Base-by-base conservation (phyloP, 2,329 filamentous ascomycete genomes). In the Epichloe festucae region DNA sequence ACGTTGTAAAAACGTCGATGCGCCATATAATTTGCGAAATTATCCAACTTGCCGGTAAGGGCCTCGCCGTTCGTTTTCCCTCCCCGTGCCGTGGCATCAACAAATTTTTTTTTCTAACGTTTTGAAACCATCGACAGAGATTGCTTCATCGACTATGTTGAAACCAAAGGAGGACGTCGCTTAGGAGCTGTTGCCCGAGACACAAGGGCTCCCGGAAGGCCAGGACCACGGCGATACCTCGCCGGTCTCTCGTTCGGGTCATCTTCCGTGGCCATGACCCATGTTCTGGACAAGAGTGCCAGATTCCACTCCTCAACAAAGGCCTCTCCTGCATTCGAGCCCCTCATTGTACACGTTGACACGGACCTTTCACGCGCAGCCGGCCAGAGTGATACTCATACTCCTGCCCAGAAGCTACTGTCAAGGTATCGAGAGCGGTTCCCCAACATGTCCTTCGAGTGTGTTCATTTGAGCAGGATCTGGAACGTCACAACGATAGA, bases 241-340 rank as follows among this genome's bases (percentile, higher is more conserved):
- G 71, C 95, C 19, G 88, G 89, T 5, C 71, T 96, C 2, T 95
- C 90, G 0, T 84, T 89, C 60, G 91, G 93, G 0, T 73, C 85
- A 1, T 93, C 87, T 1, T 97, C 91, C 0, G 76, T 85, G 14
- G 79, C 82, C 14, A 73, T 98, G 43, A 73, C 95, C 34, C 79
- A 91, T 59, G 75, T 95, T 21, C 72, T 97, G 50, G 78, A 87
- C 65, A 71, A 76, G 54, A 86, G 89, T 61, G 73, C 86, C 45
- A 73, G 78, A 57, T 77, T 75, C 50, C 85, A 91, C 63, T 73
- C 77, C 41, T 72, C 75, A 43, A 82, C 79, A 54, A 81, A 81
- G 58, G 78, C 80, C 4, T 77, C 81, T 49, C 70, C 79, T 4
- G 78, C 81, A 0, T 95, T 87, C 63, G 78, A 84, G 46, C 70